phyloP scores from a whole-genome alignment of 257 asterid species.

The Nicotiana paniculata region DNA sequence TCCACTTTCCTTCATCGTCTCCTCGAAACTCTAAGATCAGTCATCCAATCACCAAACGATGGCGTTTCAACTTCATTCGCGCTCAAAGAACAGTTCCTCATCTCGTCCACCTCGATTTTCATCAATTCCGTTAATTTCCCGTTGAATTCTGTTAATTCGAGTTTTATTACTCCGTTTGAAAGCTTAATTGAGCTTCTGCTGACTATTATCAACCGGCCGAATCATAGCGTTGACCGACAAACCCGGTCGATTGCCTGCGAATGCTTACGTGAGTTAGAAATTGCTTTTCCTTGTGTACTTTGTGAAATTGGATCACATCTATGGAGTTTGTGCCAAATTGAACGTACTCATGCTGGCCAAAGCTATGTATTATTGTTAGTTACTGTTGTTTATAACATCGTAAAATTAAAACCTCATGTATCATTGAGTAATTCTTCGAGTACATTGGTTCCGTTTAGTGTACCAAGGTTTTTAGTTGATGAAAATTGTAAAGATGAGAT shows the following conservation, averaged over 20 bases:
- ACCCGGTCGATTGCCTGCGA: conserved; percentile 81
- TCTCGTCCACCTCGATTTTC: conserved; percentile 59
- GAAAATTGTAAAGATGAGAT: conserved; percentile 20
- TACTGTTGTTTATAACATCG: conserved; percentile 41
- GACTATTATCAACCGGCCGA: conserved; percentile 78
- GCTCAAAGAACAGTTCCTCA: conserved; percentile 72
- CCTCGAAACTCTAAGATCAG: conserved; percentile 55
- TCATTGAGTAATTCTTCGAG: conserved; percentile 42
- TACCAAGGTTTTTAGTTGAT: conserved; percentile 48
- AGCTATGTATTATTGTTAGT: conserved; percentile 57
- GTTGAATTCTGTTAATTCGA: not conserved
- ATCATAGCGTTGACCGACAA: conserved; percentile 79
- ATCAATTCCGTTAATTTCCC: conserved; percentile 17
- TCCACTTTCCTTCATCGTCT: conserved; percentile 29
- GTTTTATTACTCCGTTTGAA: conserved; percentile 20
- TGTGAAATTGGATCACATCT: conserved; percentile 57
- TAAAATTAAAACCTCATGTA: conserved; percentile 38
- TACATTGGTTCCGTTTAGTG: conserved; percentile 68
- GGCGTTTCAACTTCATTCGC: conserved; percentile 36
- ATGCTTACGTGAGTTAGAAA: conserved; percentile 81
- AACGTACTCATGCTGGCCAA: conserved; percentile 84
- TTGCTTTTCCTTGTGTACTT: conserved; percentile 72
- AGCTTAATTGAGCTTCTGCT: conserved; percentile 66
- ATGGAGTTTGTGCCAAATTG: conserved; percentile 75
- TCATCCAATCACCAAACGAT: conserved; percentile 70